These are phyloP conservation scores for Thielaviopsis ethacetica DNA, from an alignment of 2,329 filamentous ascomycete species.

Conservation along the genomic window DNA sequence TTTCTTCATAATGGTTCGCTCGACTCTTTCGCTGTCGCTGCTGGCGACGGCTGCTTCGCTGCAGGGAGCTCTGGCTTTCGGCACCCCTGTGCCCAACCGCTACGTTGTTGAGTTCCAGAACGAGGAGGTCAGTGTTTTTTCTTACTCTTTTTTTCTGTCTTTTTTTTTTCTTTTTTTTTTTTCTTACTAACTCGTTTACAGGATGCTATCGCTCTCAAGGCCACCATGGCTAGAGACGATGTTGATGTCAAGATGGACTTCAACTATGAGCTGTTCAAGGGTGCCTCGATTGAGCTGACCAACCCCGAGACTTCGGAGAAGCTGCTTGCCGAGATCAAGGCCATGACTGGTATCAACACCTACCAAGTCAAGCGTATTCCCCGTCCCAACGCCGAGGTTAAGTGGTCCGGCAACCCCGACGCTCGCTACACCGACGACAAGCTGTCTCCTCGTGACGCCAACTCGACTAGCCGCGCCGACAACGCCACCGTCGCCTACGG, in stretches of 20 bases:
- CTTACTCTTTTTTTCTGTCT: neutral
- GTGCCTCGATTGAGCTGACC: conserved; percentile 35
- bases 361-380: conserved; percentile 32
- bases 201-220: conserved; percentile 26
- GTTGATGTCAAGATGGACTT: conserved; percentile 28
- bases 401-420: conserved; percentile 25
- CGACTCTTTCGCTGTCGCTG: conserved; percentile 20
- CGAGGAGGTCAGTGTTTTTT: conserved; percentile 23
- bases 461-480: neutral
- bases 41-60: conserved; percentile 20
- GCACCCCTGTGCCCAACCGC: conserved; percentile 24
- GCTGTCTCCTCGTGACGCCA: conserved; percentile 2
- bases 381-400: conserved; percentile 25
- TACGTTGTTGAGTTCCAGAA: conserved; percentile 39
- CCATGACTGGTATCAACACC: conserved; percentile 29
- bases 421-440: conserved; percentile 1
- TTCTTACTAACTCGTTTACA: conserved; percentile 13
- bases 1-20: conserved; percentile 22
- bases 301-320: conserved; percentile 28
- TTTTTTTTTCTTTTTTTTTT: neutral
- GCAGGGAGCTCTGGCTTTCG: conserved; percentile 14
- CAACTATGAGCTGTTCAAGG: conserved; percentile 35
- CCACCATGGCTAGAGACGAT: conserved; percentile 23
- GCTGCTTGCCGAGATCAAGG: conserved; percentile 24
- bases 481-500: neutral